Evolutionary conservation across 1,284 basidiomycete genomes (phyloP), one percentile per base, ranked within the genome.

Genomic region (Peniophora sp.): DNA sequence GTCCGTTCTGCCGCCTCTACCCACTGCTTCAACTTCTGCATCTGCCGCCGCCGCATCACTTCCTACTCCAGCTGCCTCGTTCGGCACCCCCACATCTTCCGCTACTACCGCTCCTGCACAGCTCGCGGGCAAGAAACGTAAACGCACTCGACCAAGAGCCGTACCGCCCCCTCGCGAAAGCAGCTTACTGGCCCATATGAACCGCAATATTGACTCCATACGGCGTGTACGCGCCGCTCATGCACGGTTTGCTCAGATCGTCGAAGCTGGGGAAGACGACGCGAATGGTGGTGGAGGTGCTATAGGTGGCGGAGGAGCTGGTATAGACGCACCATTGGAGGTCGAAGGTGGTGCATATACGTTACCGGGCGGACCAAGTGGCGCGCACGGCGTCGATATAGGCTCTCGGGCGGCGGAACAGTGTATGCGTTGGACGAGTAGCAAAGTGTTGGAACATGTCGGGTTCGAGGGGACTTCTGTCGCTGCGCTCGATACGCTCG

Each of bases 391-490:
- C 17, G 41, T 66, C 5, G 73, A 73, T 51, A 61, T 87, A 27
- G 80, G 80, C 0, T 75, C 74, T 53, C 64, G 68, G 55, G 79
- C 78, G 50, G 77, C 77, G 24, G 71, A 73, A 32, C 70, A 75
- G 52, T 89, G 87, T 67, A 59, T 88, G 55, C 68, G 72, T 56
- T 89, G 87, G 87, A 77, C 81, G 73, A 71, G 78, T 11, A 73
- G 75, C 47, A 89, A 88, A 63, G 72, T 95, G 47, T 63, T 95
- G 56, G 89, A 92, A 54, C 93, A 95, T 69, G 75, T 79, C 35
- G 93, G 92, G 1, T 96, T 97, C 62, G 92, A 96, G 73, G 89
- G 92, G 10, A 66, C 83, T 14, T 83, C 85, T 22, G 77, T 79
- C 54, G 73, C 75, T 10, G 81, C 94, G 0, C 65, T 97, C 39